A percentile compares a stretch with the other conserved stretches of the same genome.
Evolutionary conservation across 345 rosid species (phyloP).

Genomic region (Melastoma malabathricum): DNA sequence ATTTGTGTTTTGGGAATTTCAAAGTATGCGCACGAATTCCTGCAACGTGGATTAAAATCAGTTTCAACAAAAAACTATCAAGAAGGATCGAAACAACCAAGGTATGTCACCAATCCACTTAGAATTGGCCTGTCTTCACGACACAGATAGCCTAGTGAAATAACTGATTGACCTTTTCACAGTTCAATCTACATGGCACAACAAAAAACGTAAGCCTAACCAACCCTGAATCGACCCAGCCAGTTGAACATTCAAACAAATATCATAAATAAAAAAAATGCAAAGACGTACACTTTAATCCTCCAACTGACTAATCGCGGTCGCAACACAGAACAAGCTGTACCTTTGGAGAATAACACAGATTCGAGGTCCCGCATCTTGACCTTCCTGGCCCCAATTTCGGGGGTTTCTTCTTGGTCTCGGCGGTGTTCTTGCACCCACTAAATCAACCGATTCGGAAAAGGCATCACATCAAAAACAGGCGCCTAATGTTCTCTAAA

Average conservation of each 20-base stretch:
- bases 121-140: too few relatives aligned
- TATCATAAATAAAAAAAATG: too few relatives aligned
- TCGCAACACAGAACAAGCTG: background rate
- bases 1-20: conserved; percentile 12
- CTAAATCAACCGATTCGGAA: conserved; percentile 11
- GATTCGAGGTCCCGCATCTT: conserved; percentile 13
- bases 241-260: too few relatives aligned
- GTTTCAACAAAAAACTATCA: conserved; percentile 1
- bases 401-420: conserved; percentile 12
- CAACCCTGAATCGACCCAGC: too few relatives aligned
- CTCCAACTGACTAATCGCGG: background rate
- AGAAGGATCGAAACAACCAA: background rate
- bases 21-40: conserved; percentile 6
- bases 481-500: too few relatives aligned
- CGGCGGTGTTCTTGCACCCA: conserved; percentile 20
- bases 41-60: background rate
- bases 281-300: too few relatives aligned
- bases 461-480: background rate
- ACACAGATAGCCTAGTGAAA: too few relatives aligned
- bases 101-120: background rate
- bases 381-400: conserved; percentile 7
- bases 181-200: background rate
- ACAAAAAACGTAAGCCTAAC: background rate
- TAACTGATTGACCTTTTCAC: too few relatives aligned
- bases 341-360: conserved; percentile 10